Evolutionary conservation across 2,329 filamentous ascomycete genomes (phyloP).

Genomic region (Pseudogymnoascus sp.): DNA sequence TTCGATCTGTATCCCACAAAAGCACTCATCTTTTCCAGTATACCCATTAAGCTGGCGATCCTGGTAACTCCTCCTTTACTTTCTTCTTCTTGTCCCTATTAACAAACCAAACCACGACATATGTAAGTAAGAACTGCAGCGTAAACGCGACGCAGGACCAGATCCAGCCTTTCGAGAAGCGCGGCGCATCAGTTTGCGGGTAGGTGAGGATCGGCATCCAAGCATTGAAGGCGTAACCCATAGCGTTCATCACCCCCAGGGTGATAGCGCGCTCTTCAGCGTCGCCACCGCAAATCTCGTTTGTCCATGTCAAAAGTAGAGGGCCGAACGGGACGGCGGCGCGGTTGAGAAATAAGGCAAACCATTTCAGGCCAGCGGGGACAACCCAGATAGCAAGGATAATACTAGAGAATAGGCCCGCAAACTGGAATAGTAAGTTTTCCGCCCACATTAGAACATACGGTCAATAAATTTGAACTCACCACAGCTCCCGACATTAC

Average conservation of each 20-base stretch:
- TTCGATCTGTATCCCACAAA: background rate
- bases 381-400: slow-evolving; percentile 2
- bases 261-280: slow-evolving; percentile 62
- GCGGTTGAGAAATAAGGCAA: background rate
- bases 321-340: background rate
- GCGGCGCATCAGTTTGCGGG: slow-evolving; percentile 55
- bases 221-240: slow-evolving; percentile 62
- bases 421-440: background rate
- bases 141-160: background rate
- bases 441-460: background rate
- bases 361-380: background rate
- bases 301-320: slow-evolving; percentile 36
- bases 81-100: background rate
- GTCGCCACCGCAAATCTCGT: slow-evolving; percentile 47
- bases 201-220: slow-evolving; percentile 62
- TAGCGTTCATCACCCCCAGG: slow-evolving; percentile 60
- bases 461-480: background rate
- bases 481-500: background rate
- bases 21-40: background rate
- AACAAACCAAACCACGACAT: background rate
- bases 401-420: background rate
- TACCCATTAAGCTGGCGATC: background rate
- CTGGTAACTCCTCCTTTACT: background rate
- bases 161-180: slow-evolving; percentile 54
- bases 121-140: background rate